Conservation (phyloP, 805 yeast genomes). For the Kodamaea kakaduensis region DNA sequence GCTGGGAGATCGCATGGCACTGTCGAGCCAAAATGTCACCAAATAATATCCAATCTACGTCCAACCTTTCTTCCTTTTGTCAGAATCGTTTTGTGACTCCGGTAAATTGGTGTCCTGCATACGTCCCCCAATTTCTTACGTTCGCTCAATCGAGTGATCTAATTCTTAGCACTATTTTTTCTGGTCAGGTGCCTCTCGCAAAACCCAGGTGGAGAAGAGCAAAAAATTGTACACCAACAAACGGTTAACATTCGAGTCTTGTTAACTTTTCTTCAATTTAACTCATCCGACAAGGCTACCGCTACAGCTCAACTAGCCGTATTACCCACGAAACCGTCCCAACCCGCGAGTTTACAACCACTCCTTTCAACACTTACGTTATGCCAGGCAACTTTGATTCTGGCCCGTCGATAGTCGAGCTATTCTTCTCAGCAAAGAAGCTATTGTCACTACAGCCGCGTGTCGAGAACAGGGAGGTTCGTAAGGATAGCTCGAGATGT, state of each 20-base stretch:
- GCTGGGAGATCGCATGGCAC: no score
- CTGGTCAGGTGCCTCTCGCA: not conserved
- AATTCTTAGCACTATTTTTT: not conserved
- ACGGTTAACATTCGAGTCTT: no score
- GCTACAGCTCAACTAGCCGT: no score
- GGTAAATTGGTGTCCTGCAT: not conserved
- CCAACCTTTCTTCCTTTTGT: no score
- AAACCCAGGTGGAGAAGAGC: slow-evolving; percentile 2
- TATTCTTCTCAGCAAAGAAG: slow-evolving; percentile 39
- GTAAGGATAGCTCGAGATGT: slow-evolving; percentile 29
- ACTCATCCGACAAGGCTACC: no score
- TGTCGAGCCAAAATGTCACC: no score
- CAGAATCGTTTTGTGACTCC: no score
- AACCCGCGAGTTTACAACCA: no score
- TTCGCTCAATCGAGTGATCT: slow-evolving; percentile 1
- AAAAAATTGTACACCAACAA: slow-evolving; percentile 2
- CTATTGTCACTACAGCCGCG: slow-evolving; percentile 36
- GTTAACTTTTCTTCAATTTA: no score
- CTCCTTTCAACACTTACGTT: no score
- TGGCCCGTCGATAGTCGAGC: slow-evolving; percentile 39
- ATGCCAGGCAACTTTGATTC: slow-evolving; percentile 13
- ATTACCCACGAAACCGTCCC: no score
- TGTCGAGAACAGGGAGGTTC: slow-evolving; percentile 35
- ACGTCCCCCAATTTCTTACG: not conserved
- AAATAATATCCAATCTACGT: no score